Evolutionary conservation across 2,329 filamentous ascomycete genomes (phyloP).

Genomic region (Graphium sp.): DNA sequence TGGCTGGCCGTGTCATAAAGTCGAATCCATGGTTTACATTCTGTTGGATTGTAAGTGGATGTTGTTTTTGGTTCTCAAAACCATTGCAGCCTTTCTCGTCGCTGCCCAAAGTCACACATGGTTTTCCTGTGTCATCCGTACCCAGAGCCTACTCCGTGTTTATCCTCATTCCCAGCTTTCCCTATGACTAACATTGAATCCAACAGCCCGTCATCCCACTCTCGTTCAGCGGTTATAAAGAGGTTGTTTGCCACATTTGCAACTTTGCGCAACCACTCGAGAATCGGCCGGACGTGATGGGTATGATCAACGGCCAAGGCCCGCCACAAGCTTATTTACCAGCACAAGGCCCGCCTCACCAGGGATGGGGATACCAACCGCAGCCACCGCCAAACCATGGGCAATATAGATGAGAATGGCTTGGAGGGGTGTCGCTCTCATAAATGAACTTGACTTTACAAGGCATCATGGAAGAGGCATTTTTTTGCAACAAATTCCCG

Average conservation of each 20-base stretch:
- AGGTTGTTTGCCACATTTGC: conserved; percentile 60
- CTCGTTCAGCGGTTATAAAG: conserved; percentile 47
- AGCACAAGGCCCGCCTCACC: conserved; percentile 13
- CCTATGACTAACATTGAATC: too few relatives aligned
- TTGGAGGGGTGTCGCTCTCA: too few relatives aligned
- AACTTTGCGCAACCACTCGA: conserved; percentile 55
- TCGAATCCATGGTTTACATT: conserved; percentile 62
- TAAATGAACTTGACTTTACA: too few relatives aligned
- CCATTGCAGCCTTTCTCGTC: too few relatives aligned
- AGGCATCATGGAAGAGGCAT: too few relatives aligned
- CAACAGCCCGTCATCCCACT: conserved; percentile 59
- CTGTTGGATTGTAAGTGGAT: conserved; percentile 47
- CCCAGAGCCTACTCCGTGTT: neutral
- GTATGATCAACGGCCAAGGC: conserved; percentile 27
- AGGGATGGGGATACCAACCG: conserved; percentile 12
- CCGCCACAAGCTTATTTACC: conserved; percentile 14
- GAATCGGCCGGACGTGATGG: conserved; percentile 36
- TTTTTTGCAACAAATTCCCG: too few relatives aligned
- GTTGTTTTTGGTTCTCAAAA: neutral
- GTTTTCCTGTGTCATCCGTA: neutral
- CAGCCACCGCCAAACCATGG: neutral
- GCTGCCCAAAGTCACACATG: neutral
- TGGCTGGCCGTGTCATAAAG: conserved; percentile 40
- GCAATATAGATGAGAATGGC: too few relatives aligned
- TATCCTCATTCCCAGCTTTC: conserved; percentile 1